Evolutionary conservation across 2,329 filamentous ascomycete species (phyloP), one percentile per base, ranked within the genome.

Genomic region (Blumeria graminis): DNA sequence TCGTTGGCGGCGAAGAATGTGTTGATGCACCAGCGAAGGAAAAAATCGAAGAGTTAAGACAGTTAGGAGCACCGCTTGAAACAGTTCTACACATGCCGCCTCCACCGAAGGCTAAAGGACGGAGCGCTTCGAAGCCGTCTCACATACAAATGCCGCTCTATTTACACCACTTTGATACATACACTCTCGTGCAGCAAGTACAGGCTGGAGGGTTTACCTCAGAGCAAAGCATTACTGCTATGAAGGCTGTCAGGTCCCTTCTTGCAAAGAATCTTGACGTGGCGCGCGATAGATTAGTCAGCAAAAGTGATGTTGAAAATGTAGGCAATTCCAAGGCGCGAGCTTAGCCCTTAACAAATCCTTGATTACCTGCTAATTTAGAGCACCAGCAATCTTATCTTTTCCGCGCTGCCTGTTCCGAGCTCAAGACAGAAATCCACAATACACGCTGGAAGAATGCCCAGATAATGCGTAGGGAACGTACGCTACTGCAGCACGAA

Each of bases 151-250:
- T 86, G 0, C 78, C 85, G 7, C 84, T 82, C 0, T 93, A 94
- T 66, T 81, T 94, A 36, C 92, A 98, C 70, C 88, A 96, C 70
- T 98, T 98, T 69, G 90, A 98, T 70, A 94, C 83, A 28, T 98
- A 92, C 69, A 82, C 80, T 13, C 76, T 96, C 5, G 92, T 96
- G 14, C 83, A 84, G 65, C 80, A 86, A 63, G 78, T 98, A 14
- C 76, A 81, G 16, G 71, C 70, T 0, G 80, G 81, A 11, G 84
- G 83, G 0, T 95, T 88, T 69, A 79, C 77, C 1, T 73, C 77
- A 48, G 75, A 74, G 0, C 90, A 95, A 68, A 81, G 87, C 32
- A 80, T 88, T 55, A 86, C 82, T 6, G 74, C 87, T 55, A 98
- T 98, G 92, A 96, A 96, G 71, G 87, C 84, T 6, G 81, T 96